Conservation (phyloP, 129 eudicot genomes). For the Artemisia argyi region DNA sequence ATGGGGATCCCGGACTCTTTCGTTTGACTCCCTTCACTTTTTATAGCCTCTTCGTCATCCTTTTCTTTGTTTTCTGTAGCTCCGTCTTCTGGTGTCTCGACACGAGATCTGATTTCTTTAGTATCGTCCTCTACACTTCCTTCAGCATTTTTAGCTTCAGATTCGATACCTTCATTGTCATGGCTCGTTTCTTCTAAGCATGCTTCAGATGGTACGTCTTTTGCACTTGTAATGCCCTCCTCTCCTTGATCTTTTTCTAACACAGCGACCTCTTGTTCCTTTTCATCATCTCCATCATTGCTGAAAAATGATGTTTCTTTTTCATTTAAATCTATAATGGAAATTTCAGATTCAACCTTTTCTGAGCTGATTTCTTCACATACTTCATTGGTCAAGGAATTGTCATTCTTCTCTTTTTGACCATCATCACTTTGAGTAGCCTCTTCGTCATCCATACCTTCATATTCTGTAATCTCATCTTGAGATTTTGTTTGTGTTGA, state of each 20-base stretch:
- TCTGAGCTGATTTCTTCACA: slow-evolving; percentile 8
- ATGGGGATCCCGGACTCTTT: neutral
- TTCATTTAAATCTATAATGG: too few species aligned
- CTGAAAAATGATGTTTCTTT: too few species aligned
- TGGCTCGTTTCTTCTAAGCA: neutral
- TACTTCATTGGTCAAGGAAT: neutral
- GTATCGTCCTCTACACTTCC: slow-evolving; percentile 16
- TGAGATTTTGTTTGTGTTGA: slow-evolving; percentile 12
- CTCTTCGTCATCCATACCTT: slow-evolving; percentile 12
- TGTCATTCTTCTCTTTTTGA: neutral
- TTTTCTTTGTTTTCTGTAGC: neutral
- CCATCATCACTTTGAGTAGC: neutral
- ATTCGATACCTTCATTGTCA: slow-evolving; percentile 6
- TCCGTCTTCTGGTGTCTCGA: neutral
- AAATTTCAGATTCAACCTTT: neutral
- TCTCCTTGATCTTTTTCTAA: neutral
- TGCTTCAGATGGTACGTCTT: slow-evolving; percentile 3
- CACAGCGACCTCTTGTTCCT: too few species aligned
- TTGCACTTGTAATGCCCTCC: neutral
- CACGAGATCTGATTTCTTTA: neutral
- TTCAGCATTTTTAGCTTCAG: slow-evolving; percentile 11
- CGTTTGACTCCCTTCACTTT: slow-evolving; percentile 21
- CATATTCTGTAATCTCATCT: neutral
- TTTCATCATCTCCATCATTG: too few species aligned
- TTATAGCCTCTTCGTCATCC: slow-evolving; percentile 7